These are phyloP conservation scores for Phytophthora sp. DNA, from an alignment of 352 stramenopile genomes.

Conservation along the genomic window DNA sequence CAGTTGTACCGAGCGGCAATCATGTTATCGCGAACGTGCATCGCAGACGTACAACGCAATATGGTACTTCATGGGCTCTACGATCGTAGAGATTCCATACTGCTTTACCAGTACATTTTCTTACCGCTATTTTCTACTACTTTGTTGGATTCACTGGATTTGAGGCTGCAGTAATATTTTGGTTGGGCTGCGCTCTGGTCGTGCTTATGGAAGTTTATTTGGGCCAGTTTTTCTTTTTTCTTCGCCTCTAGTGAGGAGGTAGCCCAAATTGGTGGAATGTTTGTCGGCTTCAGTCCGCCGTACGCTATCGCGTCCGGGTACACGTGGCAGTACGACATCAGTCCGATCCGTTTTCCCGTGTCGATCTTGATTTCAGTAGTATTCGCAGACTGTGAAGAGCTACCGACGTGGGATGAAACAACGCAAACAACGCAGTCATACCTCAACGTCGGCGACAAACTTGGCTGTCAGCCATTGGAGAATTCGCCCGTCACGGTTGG, in stretches of 20 bases:
- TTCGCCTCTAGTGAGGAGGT: slow-evolving; percentile 42
- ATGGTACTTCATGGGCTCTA: slow-evolving; percentile 54
- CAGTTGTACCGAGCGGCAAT: slow-evolving; percentile 76
- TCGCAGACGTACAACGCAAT: too few species aligned
- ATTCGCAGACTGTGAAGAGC: slow-evolving; percentile 31
- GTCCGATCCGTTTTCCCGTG: slow-evolving; percentile 17
- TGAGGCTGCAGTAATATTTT: slow-evolving; percentile 66
- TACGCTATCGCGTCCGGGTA: slow-evolving; percentile 15
- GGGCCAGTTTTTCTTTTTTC: slow-evolving; percentile 25
- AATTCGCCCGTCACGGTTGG: slow-evolving; percentile 22
- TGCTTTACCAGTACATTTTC: slow-evolving; percentile 31
- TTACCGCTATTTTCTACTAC: slow-evolving; percentile 79
- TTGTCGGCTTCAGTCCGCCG: slow-evolving; percentile 33
- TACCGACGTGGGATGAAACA: too few species aligned
- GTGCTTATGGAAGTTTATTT: slow-evolving; percentile 43
- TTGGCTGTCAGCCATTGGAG: slow-evolving; percentile 28
- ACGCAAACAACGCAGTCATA: too few species aligned
- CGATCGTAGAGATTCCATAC: slow-evolving; percentile 37
- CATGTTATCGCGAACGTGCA: slow-evolving; percentile 77
- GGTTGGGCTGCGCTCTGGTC: slow-evolving; percentile 41
- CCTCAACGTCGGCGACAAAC: too few species aligned
- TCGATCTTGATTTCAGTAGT: slow-evolving; percentile 18
- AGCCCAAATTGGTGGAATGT: slow-evolving; percentile 43
- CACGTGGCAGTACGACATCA: slow-evolving; percentile 10
- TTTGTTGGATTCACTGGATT: slow-evolving; percentile 88